Evolutionary conservation across 228 moss, liverwort and hornwort species (phyloP), one percentile per base, ranked within the genome.

Genomic region (Sphagnum fallax): DNA sequence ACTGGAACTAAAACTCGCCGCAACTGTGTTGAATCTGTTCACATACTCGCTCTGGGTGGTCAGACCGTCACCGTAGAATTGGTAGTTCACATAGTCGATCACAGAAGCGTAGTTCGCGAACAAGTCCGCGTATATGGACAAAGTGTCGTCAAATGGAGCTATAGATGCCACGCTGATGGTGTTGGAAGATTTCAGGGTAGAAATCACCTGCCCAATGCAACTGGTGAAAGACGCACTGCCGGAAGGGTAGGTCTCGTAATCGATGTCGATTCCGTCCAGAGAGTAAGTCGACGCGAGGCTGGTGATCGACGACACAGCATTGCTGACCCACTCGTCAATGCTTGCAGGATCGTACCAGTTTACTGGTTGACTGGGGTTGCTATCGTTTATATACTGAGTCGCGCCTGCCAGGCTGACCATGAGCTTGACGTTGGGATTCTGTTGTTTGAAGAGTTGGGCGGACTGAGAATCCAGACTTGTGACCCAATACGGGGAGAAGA

Each of bases 241-340:
- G 5, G 11, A 52, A 2, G 81, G 78, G 16, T 83, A 87, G 1
- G 53, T 47, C 52, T 87, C 87, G 6, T 82, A 73, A 70, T 86
- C 80, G 16, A 86, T 82, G 63, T 83, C 76, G 13, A 83, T 79
- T 4, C 83, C 87, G n/a, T 87, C 81, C 3, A 81, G 78, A 12
- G 78, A 47, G 48, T 83, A 87, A 66, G 60, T 67, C 12, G 72
- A 63, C 53, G 83, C 67, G 52, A 87, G 72, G 12, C 8, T 81
- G 12, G 78, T 87, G 52, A 87, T 52, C 16, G 83, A 87, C 0
- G 83, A 76, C 32, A 83, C 83, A 8, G 76, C 81, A 48, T 87
- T 81, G 12, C 69, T 65, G 0, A 87, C 74, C 83, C 76, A 87
- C 51, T 65, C 59, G 0, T 65, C 55, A 48, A 77, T 0, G 63